These are phyloP conservation scores for Yueomyces sinensis DNA, from an alignment of 805 yeast genomes.

Conservation along the genomic window DNA sequence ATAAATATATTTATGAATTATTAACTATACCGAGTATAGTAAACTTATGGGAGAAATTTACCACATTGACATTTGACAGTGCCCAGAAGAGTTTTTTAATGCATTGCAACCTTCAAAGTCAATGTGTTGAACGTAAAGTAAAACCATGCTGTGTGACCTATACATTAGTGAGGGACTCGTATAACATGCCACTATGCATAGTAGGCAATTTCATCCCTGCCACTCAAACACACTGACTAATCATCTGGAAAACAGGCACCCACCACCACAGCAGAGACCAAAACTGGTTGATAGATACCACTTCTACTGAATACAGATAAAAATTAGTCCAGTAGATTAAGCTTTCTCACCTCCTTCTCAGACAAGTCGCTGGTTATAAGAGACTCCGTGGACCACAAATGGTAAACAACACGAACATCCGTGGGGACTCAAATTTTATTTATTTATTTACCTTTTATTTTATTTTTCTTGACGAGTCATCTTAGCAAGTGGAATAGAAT, in stretches of 20 bases:
- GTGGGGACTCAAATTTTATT: too few relatives aligned
- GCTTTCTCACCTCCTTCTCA: too few relatives aligned
- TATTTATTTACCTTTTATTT: too few relatives aligned
- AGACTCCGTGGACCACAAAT: too few relatives aligned
- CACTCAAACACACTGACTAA: constrained; percentile 1
- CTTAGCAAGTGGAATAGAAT: too few relatives aligned
- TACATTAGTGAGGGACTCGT: constrained; percentile 82
- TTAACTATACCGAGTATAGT: constrained; percentile 96
- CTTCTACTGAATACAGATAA: too few relatives aligned
- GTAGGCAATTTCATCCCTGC: constrained; percentile 92
- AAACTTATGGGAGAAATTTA: constrained; percentile 95
- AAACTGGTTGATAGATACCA: too few relatives aligned
- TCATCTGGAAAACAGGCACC: not conserved
- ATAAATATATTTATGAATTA: constrained; percentile 79
- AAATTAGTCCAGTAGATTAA: too few relatives aligned
- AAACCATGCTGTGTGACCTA: constrained; percentile 88
- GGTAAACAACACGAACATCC: too few relatives aligned
- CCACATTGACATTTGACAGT: constrained; percentile 90
- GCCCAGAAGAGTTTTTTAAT: constrained; percentile 92
- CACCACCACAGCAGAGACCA: too few relatives aligned
- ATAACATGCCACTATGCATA: constrained; percentile 90
- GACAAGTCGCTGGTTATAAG: too few relatives aligned
- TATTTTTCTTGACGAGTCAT: too few relatives aligned
- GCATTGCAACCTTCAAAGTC: constrained; percentile 74
- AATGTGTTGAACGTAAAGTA: constrained; percentile 61